phyloP scores from a whole-genome alignment of 2,329 filamentous ascomycete genomes.

The Aureobasidium namibiae region DNA sequence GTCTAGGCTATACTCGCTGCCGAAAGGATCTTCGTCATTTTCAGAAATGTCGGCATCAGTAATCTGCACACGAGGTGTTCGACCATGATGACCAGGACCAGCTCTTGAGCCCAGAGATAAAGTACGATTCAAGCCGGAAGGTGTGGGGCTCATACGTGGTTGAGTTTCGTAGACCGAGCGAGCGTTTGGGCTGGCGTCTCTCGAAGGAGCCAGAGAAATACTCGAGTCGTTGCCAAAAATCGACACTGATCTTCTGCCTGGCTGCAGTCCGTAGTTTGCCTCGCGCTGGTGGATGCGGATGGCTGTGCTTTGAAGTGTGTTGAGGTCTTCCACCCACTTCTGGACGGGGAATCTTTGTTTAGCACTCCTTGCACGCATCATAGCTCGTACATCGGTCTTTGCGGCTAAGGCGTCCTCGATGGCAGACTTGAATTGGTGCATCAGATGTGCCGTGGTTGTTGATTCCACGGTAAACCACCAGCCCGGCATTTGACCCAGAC shows the following conservation, averaged over 20 bases:
- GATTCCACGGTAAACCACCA: conserved; percentile 60
- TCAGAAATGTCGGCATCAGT: not conserved
- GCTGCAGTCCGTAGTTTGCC: conserved; percentile 29
- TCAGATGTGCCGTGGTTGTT: conserved; percentile 52
- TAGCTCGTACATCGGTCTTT: conserved; percentile 45
- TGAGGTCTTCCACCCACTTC: conserved; percentile 58
- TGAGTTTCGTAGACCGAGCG: not conserved
- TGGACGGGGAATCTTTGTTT: conserved; percentile 60
- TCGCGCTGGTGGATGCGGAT: conserved; percentile 44
- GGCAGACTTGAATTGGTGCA: conserved; percentile 57
- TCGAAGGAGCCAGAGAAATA: not conserved
- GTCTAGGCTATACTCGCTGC: not conserved
- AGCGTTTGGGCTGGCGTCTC: not conserved
- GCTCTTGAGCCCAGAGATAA: conserved; percentile 1
- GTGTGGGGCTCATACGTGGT: not conserved
- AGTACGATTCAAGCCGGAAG: not conserved
- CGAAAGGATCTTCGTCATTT: not conserved
- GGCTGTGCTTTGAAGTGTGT: conserved; percentile 50
- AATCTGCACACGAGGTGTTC: not conserved
- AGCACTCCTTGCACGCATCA: conserved; percentile 57
- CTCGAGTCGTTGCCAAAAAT: conserved; percentile 20
- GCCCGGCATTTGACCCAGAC: conserved; percentile 57
- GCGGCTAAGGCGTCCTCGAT: conserved; percentile 55
- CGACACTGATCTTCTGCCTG: conserved; percentile 36
- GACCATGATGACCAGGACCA: conserved; percentile 1